phyloP scores from a whole-genome alignment of 2,329 filamentous ascomycete species.

The Knufia fluminis region DNA sequence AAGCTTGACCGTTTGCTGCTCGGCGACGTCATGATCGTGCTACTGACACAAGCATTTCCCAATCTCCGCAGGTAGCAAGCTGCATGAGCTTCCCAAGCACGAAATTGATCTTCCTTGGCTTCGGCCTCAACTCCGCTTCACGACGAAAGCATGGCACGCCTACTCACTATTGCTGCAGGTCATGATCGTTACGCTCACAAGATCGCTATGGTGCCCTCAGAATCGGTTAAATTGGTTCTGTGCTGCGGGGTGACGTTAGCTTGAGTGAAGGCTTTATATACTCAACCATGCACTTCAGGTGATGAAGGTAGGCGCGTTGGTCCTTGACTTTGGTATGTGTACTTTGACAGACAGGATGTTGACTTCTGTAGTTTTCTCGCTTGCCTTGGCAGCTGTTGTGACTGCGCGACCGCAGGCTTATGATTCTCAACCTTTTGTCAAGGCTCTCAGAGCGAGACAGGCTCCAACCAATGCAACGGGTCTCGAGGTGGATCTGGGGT shows the following conservation, averaged over 20 bases:
- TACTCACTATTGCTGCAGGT: too few relatives aligned
- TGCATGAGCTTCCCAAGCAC: not conserved
- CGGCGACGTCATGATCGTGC: not conserved
- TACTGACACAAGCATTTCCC: not conserved
- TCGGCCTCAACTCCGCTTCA: too few relatives aligned
- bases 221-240: too few relatives aligned
- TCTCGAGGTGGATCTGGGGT: constrained; percentile 37
- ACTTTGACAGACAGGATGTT: too few relatives aligned
- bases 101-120: not conserved
- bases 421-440: constrained; percentile 2
- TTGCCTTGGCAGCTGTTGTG: not conserved
- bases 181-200: too few relatives aligned
- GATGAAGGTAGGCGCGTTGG: not conserved
- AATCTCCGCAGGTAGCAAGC: constrained; percentile 2
- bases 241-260: too few relatives aligned
- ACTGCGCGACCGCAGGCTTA: not conserved
- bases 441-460: constrained; percentile 3
- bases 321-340: too few relatives aligned
- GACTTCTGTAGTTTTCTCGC: not conserved
- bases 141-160: too few relatives aligned
- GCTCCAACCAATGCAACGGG: constrained; percentile 9
- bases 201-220: too few relatives aligned
- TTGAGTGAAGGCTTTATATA: too few relatives aligned
- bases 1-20: not conserved
- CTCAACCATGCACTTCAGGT: too few relatives aligned